Base-by-base conservation (phyloP, 257 asterid species). In the Solanum peruvianum region DNA sequence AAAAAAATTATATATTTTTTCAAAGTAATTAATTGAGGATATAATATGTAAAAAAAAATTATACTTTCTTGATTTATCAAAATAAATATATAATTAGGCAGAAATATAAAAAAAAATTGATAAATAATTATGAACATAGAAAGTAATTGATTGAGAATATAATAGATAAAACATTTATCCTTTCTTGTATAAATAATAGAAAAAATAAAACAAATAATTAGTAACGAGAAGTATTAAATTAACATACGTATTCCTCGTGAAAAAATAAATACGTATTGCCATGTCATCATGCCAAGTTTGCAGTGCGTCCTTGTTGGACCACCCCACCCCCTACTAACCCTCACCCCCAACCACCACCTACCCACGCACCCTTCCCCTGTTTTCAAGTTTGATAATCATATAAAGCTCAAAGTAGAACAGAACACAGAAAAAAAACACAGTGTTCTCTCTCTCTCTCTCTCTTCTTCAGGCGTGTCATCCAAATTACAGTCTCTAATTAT, bases 391-490 rank as follows among this genome's bases (percentile, higher is more conserved):
- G 37, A 35, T 37, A 35, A 73, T 62, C 83, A 88, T 82, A 88
- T 73, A 86, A 82, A 86, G 86, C 35, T 39, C 45, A 85, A 85
- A 85, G 83, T 44, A 67, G 67, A 45, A 67, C 64, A 84, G 76
- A 86, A 73, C 49, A 60, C 41, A 86, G 39, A 70, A 78, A 69
- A 87, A 69, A 87, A 76, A 88, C 41, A 83, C 67, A 86, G 45
- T 60, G 21, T 35, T 9, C 87, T 35, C 39, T 35, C 39, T 9
- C 87, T 23, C 85, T 33, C 58, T 37, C 31, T 31, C 64, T n/a
- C 62, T 73, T 41, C 31, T 66, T 72, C 88, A 86, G 90, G 93
- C 93, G 90, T 91, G 92, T 88, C 89, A 69, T 85, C 66, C 62
- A 77, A 44, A 77, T 42, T 77, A 78, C 52, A 86, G 83, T 75